phyloP scores from a whole-genome alignment of 2,329 filamentous ascomycete species.

The Neonectria sp. region DNA sequence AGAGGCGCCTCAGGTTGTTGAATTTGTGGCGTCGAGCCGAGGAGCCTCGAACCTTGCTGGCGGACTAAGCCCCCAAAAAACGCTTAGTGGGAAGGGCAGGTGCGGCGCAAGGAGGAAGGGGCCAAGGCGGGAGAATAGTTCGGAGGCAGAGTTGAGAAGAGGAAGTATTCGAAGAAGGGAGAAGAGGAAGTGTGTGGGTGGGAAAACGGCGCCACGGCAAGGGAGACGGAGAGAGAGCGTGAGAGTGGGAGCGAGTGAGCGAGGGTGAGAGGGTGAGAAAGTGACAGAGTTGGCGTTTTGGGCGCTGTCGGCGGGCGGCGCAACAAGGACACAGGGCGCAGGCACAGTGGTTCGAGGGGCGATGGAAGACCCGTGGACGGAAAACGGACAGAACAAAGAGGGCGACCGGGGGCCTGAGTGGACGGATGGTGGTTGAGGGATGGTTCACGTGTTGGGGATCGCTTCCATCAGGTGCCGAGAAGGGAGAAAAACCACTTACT shows the following conservation, averaged over 20 bases:
- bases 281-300: slow-evolving; percentile 28
- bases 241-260: slow-evolving; percentile 27
- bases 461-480: slow-evolving; percentile 42
- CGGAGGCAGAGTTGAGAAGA: slow-evolving; percentile 12
- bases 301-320: slow-evolving; percentile 20
- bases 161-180: slow-evolving; percentile 14
- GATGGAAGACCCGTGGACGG: slow-evolving; percentile 6
- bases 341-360: slow-evolving; percentile 34
- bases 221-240: slow-evolving; percentile 19
- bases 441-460: slow-evolving; percentile 49
- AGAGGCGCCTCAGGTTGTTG: slow-evolving; percentile 38
- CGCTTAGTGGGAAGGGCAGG: slow-evolving; percentile 21
- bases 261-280: slow-evolving; percentile 28
- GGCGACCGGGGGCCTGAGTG: slow-evolving; percentile 37
- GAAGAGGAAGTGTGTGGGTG: slow-evolving; percentile 15
- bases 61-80: slow-evolving; percentile 43
- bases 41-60: slow-evolving; percentile 46
- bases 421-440: slow-evolving; percentile 45
- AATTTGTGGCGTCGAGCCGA: slow-evolving; percentile 48
- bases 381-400: slow-evolving; percentile 27
- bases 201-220: slow-evolving; percentile 22
- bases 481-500: slow-evolving; percentile 26
- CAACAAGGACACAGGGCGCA: slow-evolving; percentile 24
- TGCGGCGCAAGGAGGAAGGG: slow-evolving; percentile 28
- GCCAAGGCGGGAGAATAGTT: slow-evolving; percentile 22